These are phyloP conservation scores for Plantago rigida DNA, from an alignment of 305 asterid species.

Conservation along the genomic window DNA sequence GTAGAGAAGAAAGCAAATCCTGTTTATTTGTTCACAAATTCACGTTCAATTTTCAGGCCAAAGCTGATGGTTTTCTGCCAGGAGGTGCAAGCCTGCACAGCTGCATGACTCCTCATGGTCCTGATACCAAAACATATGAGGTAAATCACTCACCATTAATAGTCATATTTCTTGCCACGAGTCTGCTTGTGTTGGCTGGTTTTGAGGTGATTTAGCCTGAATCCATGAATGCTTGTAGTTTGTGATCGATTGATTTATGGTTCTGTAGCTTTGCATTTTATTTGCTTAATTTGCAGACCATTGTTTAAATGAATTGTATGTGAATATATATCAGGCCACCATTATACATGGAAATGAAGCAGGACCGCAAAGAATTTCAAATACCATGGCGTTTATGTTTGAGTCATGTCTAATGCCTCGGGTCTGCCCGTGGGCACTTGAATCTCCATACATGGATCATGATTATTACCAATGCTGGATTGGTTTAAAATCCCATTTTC, in stretches of 20 bases:
- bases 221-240: background rate
- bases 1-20: background rate
- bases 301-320: background rate
- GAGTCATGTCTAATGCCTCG: conserved; percentile 88
- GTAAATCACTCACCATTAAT: conserved; percentile 27
- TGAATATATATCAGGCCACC: conserved; percentile 47
- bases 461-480: conserved; percentile 94
- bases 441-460: conserved; percentile 65
- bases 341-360: conserved; percentile 61
- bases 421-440: conserved; percentile 83
- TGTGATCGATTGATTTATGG: background rate
- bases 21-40: background rate
- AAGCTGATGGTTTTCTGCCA: conserved; percentile 90
- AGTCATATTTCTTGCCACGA: background rate
- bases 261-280: background rate
- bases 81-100: conserved; percentile 98
- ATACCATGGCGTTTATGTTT: conserved; percentile 92
- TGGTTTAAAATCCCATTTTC: conserved; percentile 83
- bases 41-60: conserved; percentile 54
- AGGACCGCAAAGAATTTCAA: conserved; percentile 55
- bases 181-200: background rate
- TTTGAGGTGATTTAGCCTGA: too few species aligned
- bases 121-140: conserved; percentile 87
- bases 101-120: conserved; percentile 99
- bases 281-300: conserved; percentile 10